These are phyloP conservation scores for Bothriochloa decipiens DNA, from an alignment of 176 grass and related monocot genomes.

Conservation along the genomic window DNA sequence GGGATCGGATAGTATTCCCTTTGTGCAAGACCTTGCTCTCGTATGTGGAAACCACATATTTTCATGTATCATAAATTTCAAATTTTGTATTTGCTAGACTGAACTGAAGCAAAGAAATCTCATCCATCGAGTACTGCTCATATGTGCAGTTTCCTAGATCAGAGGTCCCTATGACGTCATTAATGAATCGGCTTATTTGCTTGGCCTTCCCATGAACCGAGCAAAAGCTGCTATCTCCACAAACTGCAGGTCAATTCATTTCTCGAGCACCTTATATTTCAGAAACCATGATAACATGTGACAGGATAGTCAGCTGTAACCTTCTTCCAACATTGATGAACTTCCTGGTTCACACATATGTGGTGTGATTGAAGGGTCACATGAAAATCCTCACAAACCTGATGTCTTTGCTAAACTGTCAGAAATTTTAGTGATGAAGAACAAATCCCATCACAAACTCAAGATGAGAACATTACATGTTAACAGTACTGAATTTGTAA, in stretches of 20 bases:
- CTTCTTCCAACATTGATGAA: slow-evolving; percentile 36
- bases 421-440: slow-evolving; percentile 21
- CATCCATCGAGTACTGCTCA: slow-evolving; percentile 1
- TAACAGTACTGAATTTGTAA: neutral
- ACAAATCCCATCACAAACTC: slow-evolving; percentile 29
- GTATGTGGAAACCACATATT: too few species aligned
- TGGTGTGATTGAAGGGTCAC: slow-evolving; percentile 44
- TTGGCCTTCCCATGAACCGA: slow-evolving; percentile 73
- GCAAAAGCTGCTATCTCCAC: slow-evolving; percentile 62
- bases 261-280: too few species aligned
- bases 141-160: slow-evolving; percentile 35
- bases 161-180: slow-evolving; percentile 45
- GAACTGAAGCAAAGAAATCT: too few species aligned
- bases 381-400: slow-evolving; percentile 7
- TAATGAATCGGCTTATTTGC: slow-evolving; percentile 65
- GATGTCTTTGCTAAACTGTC: slow-evolving; percentile 17
- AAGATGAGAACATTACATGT: too few species aligned
- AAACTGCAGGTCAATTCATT: slow-evolving; percentile 61
- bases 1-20: too few species aligned
- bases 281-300: neutral
- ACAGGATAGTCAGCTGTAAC: slow-evolving; percentile 40
- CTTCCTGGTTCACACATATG: slow-evolving; percentile 31
- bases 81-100: too few species aligned
- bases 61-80: neutral
- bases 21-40: too few species aligned